phyloP scores from a whole-genome alignment of 441 rosid species.

The Pelargonium myrrhifolium region DNA sequence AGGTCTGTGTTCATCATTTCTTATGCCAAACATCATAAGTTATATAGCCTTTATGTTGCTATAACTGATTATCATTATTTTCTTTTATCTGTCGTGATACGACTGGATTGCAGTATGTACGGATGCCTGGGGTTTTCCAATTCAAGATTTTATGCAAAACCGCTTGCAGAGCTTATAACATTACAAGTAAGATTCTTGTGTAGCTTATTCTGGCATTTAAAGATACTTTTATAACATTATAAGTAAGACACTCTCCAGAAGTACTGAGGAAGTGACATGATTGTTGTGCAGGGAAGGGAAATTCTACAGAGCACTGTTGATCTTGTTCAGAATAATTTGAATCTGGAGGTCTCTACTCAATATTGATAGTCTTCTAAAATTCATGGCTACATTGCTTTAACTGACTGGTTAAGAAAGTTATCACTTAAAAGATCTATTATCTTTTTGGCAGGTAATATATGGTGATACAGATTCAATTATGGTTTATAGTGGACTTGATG shows the following conservation, averaged over 20 bases:
- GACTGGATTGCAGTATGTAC: slow-evolving; percentile 63
- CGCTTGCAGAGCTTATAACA: slow-evolving; percentile 91
- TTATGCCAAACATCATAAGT: slow-evolving; percentile 9
- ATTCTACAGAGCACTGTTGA: slow-evolving; percentile 91
- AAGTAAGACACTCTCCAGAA: no score
- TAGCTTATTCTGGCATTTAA: slow-evolving; percentile 14
- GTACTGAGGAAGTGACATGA: slow-evolving; percentile 18
- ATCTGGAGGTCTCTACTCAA: slow-evolving; percentile 58
- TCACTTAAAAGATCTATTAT: slow-evolving; percentile 23
- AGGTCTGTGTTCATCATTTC: slow-evolving; percentile 42
- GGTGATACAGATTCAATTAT: slow-evolving; percentile 99
- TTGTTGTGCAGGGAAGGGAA: slow-evolving; percentile 74
- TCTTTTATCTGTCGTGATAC: slow-evolving; percentile 6
- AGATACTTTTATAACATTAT: neutral
- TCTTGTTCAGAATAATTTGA: slow-evolving; percentile 84
- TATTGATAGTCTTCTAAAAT: slow-evolving; percentile 9
- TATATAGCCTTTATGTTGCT: slow-evolving; percentile 1
- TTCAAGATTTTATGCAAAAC: slow-evolving; percentile 96
- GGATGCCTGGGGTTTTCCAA: slow-evolving; percentile 98
- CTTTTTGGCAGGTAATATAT: slow-evolving; percentile 67
- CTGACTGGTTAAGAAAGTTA: slow-evolving; percentile 13
- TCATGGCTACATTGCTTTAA: slow-evolving; percentile 16
- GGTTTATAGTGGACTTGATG: slow-evolving; percentile 90
- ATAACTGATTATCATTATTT: slow-evolving; percentile 13
- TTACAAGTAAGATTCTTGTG: slow-evolving; percentile 49